Conservation (phyloP, 1,284 basidiomycete species). For the Stereum hirsutum region DNA sequence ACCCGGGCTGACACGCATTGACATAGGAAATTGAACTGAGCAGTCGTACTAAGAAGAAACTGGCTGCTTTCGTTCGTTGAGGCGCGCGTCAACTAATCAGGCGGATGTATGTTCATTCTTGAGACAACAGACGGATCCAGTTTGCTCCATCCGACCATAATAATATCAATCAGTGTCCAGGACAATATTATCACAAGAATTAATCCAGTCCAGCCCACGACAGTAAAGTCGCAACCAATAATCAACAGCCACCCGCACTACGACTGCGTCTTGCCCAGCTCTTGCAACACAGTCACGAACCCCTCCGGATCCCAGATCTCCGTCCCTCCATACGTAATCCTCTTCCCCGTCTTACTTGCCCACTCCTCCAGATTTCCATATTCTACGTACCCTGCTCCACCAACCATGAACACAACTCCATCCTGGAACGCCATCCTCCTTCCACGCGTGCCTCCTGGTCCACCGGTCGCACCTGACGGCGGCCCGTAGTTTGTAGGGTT, state of each 20-base stretch:
- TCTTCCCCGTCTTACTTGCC: conserved; percentile 72
- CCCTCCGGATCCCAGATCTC: conserved; percentile 88
- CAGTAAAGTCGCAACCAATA: no score
- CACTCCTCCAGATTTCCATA: conserved; percentile 95
- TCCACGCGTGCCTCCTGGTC: conserved; percentile 34
- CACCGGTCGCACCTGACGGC: conserved; percentile 18
- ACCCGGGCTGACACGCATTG: not conserved
- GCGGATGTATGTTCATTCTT: no score
- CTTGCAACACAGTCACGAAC: conserved; percentile 68
- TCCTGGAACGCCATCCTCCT: conserved; percentile 82
- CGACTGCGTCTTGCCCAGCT: conserved; percentile 38
- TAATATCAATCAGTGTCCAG: no score
- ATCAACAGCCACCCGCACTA: no score
- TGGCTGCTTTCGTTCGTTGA: not conserved
- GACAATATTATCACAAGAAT: no score
- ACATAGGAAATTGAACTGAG: not conserved
- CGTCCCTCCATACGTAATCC: conserved; percentile 91
- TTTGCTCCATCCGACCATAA: no score
- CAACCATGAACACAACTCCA: conserved; percentile 91
- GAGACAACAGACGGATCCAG: no score
- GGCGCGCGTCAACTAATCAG: no score
- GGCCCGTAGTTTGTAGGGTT: conserved; percentile 32
- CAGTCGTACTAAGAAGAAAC: not conserved
- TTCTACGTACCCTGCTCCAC: conserved; percentile 96
- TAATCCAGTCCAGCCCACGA: no score